A percentile compares a stretch with the other conserved stretches of the same genome.
These are phyloP conservation scores for Wickerhamomyces sydowiorum DNA, from an alignment of 805 yeast species.

Conservation along the genomic window DNA sequence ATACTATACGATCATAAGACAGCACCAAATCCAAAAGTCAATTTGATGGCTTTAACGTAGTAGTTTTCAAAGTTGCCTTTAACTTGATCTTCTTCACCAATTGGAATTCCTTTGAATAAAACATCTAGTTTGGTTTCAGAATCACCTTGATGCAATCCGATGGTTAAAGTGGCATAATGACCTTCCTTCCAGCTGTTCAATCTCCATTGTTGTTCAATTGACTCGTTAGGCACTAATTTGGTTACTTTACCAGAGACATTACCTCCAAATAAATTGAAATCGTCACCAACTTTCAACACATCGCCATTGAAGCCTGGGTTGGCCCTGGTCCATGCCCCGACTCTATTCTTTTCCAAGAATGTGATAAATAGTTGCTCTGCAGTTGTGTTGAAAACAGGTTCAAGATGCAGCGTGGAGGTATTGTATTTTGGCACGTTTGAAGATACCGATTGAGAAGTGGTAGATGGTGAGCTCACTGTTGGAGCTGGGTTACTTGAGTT, in stretches of 20 bases:
- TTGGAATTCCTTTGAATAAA: conserved; percentile 81
- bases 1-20: conserved; percentile 42
- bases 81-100: conserved; percentile 91
- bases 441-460: conserved; percentile 13
- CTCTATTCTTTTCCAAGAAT: conserved; percentile 66
- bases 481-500: conserved; percentile 1
- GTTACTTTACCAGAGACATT: conserved; percentile 69
- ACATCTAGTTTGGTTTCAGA: conserved; percentile 80
- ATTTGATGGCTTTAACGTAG: conserved; percentile 82
- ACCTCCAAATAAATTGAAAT: conserved; percentile 78
- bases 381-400: conserved; percentile 78
- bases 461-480: conserved; percentile 5
- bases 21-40: conserved; percentile 95
- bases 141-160: conserved; percentile 70
- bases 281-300: conserved; percentile 43
- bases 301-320: conserved; percentile 48
- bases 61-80: conserved; percentile 81
- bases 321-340: conserved; percentile 89
- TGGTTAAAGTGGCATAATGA: conserved; percentile 64
- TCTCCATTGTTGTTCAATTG: conserved; percentile 79
- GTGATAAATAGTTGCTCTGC: conserved; percentile 83
- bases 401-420: conserved; percentile 72
- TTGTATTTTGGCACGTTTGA: conserved; percentile 56
- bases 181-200: conserved; percentile 84
- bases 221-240: conserved; percentile 51